These are phyloP conservation scores for Yueomyces sp. DNA, from an alignment of 805 yeast genomes.

Conservation along the genomic window DNA sequence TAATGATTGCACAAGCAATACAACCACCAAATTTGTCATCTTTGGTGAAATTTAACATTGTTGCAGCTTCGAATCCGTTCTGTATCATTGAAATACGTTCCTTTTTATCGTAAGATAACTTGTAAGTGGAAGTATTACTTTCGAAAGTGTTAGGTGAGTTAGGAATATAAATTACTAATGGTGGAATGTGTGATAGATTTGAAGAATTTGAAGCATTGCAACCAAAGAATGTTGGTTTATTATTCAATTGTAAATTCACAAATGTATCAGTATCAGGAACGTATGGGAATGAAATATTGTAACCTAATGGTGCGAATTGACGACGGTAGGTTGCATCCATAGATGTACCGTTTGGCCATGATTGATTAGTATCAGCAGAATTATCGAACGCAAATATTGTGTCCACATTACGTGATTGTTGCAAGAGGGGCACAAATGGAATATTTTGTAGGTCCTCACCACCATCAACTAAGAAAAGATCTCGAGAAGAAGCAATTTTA, in stretches of 20 bases:
- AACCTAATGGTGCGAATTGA: constrained; percentile 39
- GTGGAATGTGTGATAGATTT: constrained; percentile 42
- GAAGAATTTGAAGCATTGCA: constrained; percentile 59
- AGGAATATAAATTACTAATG: constrained; percentile 67
- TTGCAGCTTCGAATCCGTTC: constrained; percentile 65
- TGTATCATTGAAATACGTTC: constrained; percentile 48
- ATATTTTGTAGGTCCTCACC: constrained; percentile 59
- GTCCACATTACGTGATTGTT: constrained; percentile 48
- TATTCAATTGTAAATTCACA: constrained; percentile 44
- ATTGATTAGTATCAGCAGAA: constrained; percentile 47
- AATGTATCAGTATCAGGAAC: constrained; percentile 64
- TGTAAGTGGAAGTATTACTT: constrained; percentile 63
- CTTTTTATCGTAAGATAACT: constrained; percentile 45
- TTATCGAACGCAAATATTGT: constrained; percentile 53
- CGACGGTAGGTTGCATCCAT: constrained; percentile 42
- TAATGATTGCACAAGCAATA: constrained; percentile 71
- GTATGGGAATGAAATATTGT: constrained; percentile 60
- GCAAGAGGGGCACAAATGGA: constrained; percentile 49
- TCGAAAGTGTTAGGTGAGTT: constrained; percentile 52
- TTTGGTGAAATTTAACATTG: constrained; percentile 52
- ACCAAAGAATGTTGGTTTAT: constrained; percentile 71
- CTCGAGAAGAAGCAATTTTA: constrained; percentile 28
- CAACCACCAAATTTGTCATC: constrained; percentile 64
- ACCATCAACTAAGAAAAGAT: constrained; percentile 53
- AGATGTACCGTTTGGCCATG: constrained; percentile 61